Evolutionary conservation across 805 yeast species (phyloP).

Genomic region (Kuraishia ogatae): DNA sequence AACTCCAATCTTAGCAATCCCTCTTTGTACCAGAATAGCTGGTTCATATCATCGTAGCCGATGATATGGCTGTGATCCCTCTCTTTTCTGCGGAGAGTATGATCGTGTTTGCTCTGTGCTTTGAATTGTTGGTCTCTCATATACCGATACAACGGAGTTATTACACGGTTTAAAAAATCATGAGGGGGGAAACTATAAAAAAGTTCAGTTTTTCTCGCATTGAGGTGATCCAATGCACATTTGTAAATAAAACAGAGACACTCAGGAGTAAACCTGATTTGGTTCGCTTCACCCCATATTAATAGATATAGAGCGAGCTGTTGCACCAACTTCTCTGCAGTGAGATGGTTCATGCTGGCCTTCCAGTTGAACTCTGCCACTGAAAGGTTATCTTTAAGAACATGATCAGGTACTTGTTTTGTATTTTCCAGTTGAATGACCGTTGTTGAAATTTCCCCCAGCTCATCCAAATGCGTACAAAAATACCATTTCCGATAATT

Average conservation of each 20-base stretch:
- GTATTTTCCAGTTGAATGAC: background rate
- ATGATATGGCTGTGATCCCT: constrained; percentile 57
- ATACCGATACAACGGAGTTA: constrained; percentile 45
- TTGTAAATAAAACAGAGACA: constrained; percentile 46
- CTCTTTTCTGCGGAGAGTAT: constrained; percentile 52
- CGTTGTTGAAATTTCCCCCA: background rate
- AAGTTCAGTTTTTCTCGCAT: background rate
- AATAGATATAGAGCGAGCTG: constrained; percentile 57
- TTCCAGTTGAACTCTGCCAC: constrained; percentile 85
- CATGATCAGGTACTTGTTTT: constrained; percentile 11
- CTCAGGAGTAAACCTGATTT: constrained; percentile 45
- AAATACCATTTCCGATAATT: constrained; percentile 91
- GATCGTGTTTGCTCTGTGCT: constrained; percentile 29
- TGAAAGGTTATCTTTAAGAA: constrained; percentile 31
- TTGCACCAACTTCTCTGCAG: constrained; percentile 49
- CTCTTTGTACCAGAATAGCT: constrained; percentile 37
- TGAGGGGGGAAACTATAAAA: constrained; percentile 7
- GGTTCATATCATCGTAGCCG: constrained; percentile 50
- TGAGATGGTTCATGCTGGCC: constrained; percentile 37
- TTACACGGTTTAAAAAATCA: constrained; percentile 28
- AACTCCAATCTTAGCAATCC: constrained; percentile 25
- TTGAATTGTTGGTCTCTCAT: constrained; percentile 64
- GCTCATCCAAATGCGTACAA: constrained; percentile 62
- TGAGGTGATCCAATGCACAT: constrained; percentile 42
- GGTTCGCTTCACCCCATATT: constrained; percentile 76